Evolutionary conservation across 2,329 filamentous ascomycete genomes (phyloP).

Genomic region (Trichoderma atroviride): DNA sequence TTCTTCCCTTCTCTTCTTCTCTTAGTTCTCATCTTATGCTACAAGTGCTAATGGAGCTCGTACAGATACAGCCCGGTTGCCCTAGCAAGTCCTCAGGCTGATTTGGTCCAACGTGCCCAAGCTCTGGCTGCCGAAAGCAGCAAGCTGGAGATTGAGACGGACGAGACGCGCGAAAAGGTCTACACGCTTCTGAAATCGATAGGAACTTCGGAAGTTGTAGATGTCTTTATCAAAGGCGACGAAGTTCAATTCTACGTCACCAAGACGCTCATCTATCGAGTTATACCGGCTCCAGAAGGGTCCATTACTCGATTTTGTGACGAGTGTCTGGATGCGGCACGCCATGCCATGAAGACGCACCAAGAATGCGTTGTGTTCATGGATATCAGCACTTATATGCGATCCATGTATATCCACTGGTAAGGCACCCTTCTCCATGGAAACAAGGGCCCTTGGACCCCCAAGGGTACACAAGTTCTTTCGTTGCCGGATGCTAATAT

Average conservation of each 20-base stretch:
- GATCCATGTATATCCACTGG: conserved; percentile 57
- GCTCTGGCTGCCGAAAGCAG: conserved; percentile 44
- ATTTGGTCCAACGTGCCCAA: conserved; percentile 46
- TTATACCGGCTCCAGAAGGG: conserved; percentile 50
- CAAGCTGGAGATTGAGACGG: conserved; percentile 42
- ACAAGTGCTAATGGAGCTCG: background rate
- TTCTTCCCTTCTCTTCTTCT: background rate
- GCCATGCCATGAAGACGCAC: conserved; percentile 52
- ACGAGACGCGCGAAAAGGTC: conserved; percentile 41
- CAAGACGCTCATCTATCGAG: conserved; percentile 56
- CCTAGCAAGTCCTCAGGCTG: conserved; percentile 43
- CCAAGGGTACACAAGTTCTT: background rate
- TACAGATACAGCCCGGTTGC: conserved; percentile 54
- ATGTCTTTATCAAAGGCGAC: conserved; percentile 50
- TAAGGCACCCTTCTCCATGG: conserved; percentile 34
- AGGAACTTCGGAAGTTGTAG: conserved; percentile 46
- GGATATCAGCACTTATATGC: conserved; percentile 45
- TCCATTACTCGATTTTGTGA: conserved; percentile 49
- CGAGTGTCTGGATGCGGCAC: conserved; percentile 54
- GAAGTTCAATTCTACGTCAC: conserved; percentile 52
- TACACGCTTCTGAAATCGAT: conserved; percentile 43
- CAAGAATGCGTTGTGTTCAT: conserved; percentile 49
- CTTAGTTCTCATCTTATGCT: background rate
- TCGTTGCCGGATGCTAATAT: background rate
- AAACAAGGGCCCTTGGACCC: background rate